Evolutionary conservation across 148 eudicot genomes (phyloP).

Genomic region (Beta vulgaris): DNA sequence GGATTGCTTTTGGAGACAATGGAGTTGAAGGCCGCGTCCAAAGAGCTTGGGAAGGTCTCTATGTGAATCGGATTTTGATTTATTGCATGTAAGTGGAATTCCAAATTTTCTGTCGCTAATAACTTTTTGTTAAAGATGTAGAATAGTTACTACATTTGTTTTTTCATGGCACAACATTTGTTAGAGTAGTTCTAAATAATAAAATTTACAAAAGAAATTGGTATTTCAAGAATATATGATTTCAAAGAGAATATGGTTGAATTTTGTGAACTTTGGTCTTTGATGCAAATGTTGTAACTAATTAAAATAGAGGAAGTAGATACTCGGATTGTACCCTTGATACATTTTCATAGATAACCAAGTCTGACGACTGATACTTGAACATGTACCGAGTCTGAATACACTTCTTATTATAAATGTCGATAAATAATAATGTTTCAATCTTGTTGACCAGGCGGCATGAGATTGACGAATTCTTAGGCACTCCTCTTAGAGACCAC

Average conservation of each 20-base stretch:
- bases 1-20: slow-evolving; percentile 47
- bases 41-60: slow-evolving; percentile 72
- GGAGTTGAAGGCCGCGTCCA: slow-evolving; percentile 37
- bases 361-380: background rate
- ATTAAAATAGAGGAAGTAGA: no score
- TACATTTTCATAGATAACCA: background rate
- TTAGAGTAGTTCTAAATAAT: no score
- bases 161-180: no score
- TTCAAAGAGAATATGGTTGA: no score
- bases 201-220: no score
- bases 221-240: no score
- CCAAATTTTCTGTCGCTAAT: background rate
- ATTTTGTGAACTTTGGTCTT: no score
- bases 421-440: background rate
- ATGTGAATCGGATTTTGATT: slow-evolving; percentile 56
- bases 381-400: no score
- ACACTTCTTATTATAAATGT: background rate
- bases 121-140: no score
- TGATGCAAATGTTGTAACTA: no score
- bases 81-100: slow-evolving; percentile 66
- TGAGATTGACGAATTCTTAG: slow-evolving; percentile 44
- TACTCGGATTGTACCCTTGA: no score
- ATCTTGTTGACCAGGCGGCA: slow-evolving; percentile 48
- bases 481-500: slow-evolving; percentile 59
- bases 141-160: no score